Evolutionary conservation across 306 rosid species (phyloP).

Genomic region (Purshia tridentata): DNA sequence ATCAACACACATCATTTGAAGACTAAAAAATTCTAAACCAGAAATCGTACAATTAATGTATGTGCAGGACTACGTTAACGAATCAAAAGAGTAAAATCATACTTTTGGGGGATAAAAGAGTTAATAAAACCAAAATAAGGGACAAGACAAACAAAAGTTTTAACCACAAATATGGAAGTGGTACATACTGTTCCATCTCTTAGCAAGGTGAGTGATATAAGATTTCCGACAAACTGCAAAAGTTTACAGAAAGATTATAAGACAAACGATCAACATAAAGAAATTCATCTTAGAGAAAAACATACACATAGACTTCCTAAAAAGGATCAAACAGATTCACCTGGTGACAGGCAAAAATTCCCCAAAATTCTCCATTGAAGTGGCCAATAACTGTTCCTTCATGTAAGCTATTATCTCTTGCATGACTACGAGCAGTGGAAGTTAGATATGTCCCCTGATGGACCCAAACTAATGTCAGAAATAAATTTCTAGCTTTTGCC

Average conservation of each 20-base stretch:
- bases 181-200: slow-evolving; percentile 59
- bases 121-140: background rate
- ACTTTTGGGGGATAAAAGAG: background rate
- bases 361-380: slow-evolving; percentile 97
- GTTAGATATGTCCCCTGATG: slow-evolving; percentile 92
- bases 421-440: slow-evolving; percentile 77
- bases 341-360: slow-evolving; percentile 77
- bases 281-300: slow-evolving; percentile 8
- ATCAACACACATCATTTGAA: background rate
- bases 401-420: slow-evolving; percentile 52
- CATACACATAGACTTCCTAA: background rate
- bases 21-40: background rate
- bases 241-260: background rate
- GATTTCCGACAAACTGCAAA: slow-evolving; percentile 90
- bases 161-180: slow-evolving; percentile 12
- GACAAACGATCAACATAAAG: slow-evolving; percentile 5
- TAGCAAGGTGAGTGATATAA: slow-evolving; percentile 67
- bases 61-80: background rate
- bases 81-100: background rate
- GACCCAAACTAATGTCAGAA: slow-evolving; percentile 28
- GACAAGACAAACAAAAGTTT: slow-evolving; percentile 23
- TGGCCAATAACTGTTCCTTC: slow-evolving; percentile 88
- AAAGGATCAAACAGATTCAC: slow-evolving; percentile 32
- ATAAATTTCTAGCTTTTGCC: background rate
- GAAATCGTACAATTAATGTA: background rate